These are phyloP conservation scores for Eimeria nieschulzi DNA, from an alignment of 169 alveolate species.

Conservation along the genomic window DNA sequence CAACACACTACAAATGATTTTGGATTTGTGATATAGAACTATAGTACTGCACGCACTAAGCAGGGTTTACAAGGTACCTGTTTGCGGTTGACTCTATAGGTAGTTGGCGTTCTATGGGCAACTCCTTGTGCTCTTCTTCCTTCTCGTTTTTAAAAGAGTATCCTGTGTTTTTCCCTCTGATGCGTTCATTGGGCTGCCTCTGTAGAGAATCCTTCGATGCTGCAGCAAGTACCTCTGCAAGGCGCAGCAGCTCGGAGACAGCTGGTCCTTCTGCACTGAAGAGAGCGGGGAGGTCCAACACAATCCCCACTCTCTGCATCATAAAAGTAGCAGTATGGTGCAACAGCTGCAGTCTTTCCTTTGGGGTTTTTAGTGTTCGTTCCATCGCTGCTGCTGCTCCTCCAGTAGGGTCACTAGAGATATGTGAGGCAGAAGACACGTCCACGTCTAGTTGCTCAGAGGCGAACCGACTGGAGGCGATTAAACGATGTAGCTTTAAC, in stretches of 20 bases:
- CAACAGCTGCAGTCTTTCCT: background rate
- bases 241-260: constrained; percentile 33
- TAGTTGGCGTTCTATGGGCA: too few species aligned
- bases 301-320: constrained; percentile 45
- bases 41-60: too few species aligned
- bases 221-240: constrained; percentile 23
- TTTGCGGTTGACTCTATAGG: background rate
- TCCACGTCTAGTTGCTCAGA: constrained; percentile 12
- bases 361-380: constrained; percentile 4
- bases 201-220: constrained; percentile 3
- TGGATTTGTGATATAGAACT: background rate
- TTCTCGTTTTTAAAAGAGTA: background rate
- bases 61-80: background rate
- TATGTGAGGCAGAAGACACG: background rate
- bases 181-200: background rate
- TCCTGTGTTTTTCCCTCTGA: background rate
- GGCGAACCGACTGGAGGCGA: background rate
- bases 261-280: constrained; percentile 46
- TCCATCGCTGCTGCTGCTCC: background rate
- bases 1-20: background rate
- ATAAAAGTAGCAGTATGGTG: background rate
- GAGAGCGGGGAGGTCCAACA: constrained; percentile 21
- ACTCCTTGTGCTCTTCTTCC: background rate
- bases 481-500: constrained; percentile 33
- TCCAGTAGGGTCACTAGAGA: constrained; percentile 12